phyloP scores from a whole-genome alignment of 768 basidiomycete species.

The Mycena galericulata region DNA sequence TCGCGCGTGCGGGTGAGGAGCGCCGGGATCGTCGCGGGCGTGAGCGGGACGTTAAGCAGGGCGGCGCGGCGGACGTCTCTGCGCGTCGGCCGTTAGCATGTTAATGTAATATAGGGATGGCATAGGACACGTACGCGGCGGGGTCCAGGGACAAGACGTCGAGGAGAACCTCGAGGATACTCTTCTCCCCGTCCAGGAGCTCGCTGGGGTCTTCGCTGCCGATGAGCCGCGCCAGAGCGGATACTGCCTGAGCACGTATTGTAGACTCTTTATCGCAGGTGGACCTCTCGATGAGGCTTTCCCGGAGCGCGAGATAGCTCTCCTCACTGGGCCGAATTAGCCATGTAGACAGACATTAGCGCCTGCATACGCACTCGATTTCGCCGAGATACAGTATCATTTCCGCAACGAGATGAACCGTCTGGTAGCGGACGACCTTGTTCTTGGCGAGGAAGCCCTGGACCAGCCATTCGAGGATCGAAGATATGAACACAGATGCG shows the following conservation, averaged over 20 bases:
- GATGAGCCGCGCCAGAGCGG: constrained; percentile 84
- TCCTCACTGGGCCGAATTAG: constrained; percentile 72
- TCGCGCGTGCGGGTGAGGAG: constrained; percentile 89
- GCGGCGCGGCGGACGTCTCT: constrained; percentile 95
- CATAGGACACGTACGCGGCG: constrained; percentile 63
- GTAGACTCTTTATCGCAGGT: constrained; percentile 86
- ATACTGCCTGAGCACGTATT: constrained; percentile 87
- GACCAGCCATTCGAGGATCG: constrained; percentile 78
- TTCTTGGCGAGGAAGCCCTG: constrained; percentile 92
- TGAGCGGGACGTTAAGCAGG: constrained; percentile 79
- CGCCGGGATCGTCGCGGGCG: constrained; percentile 67
- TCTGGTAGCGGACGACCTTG: constrained; percentile 87
- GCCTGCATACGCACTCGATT: constrained; percentile 77
- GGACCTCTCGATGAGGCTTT: constrained; percentile 75
- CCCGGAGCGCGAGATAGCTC: constrained; percentile 75
- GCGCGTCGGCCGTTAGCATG: too few species aligned
- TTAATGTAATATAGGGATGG: too few species aligned
- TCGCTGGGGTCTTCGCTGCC: constrained; percentile 75
- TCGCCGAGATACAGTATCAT: constrained; percentile 89
- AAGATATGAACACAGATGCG: constrained; percentile 74
- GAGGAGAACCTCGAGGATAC: constrained; percentile 73
- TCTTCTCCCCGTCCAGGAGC: constrained; percentile 59
- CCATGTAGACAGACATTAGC: neutral
- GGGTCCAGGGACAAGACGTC: constrained; percentile 80
- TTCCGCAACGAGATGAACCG: constrained; percentile 84